Evolutionary conservation across 768 basidiomycete genomes (phyloP), one percentile per base, ranked within the genome.

Genomic region (Botryobasidium botryosum): DNA sequence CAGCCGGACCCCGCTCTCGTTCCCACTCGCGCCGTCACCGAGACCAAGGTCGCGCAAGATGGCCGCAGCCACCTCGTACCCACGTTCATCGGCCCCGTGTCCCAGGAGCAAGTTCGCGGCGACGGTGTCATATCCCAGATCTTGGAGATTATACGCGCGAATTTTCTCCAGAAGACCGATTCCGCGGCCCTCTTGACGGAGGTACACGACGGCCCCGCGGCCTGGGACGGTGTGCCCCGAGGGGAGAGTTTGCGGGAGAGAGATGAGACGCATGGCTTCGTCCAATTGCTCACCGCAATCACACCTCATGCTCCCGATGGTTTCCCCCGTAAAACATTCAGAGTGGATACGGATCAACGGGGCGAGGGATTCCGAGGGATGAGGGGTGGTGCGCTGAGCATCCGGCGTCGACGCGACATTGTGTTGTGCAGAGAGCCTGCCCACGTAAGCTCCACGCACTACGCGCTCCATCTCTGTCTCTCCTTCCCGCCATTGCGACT

Each of bases 201-300:
- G 71, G 62, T 99, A 99, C 44, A 97, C 70, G 50, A 97, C 79
- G 3, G 80, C 90, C 15, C 94, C 94, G 5, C 91, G 77, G 5
- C 87, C 87, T 0, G 83, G 82, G 24, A 87, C 73, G 4, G 35
- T 44, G 31, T 40, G 6, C 5, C 15, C 42, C 7, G 64, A 52
- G 6, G 68, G 64, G 47, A 75, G 56, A 13, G 64, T 57, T 54
- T 80, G 69, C 36, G 84, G 75, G 58, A 74, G 70, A 12, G 80
- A 77, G 54, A 96, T 87, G 54, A 78, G 77, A 8, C 86, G 74
- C 50, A 97, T 77, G n/a, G 94, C 88, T 59, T 96, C 92, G 62
- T 97, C 91, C 3, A 99, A 70, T 60, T 99, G 94, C 62, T 97
- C 91, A 12, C 94, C 94, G 57, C 94, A 99, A 60, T 99, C 94